Evolutionary conservation across 169 alveolate species (phyloP).

Genomic region (Prorocentrum cordatum): DNA sequence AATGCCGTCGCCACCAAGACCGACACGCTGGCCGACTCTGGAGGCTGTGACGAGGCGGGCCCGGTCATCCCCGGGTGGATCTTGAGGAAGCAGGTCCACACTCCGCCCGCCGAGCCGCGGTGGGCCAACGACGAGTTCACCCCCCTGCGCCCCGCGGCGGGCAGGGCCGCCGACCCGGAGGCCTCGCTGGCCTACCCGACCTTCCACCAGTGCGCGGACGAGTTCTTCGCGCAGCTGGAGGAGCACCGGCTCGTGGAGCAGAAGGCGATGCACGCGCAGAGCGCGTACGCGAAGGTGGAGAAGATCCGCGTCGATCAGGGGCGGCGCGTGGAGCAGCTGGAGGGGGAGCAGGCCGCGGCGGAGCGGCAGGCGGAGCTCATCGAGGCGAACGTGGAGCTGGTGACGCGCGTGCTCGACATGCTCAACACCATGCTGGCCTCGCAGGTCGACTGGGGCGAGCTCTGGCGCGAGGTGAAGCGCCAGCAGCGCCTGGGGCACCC

Average conservation of each 20-base stretch:
- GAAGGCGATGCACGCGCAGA: conserved; percentile 37
- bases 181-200: background rate
- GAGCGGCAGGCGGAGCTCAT: conserved; percentile 34
- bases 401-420: conserved; percentile 64
- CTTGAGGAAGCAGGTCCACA: conserved; percentile 8
- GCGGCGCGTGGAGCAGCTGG: conserved; percentile 64
- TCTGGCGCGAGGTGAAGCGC: conserved; percentile 57
- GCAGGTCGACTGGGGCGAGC: conserved; percentile 70
- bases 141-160: conserved; percentile 3
- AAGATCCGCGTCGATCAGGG: conserved; percentile 71
- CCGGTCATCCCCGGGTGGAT: conserved; percentile 55
- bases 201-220: conserved; percentile 71
- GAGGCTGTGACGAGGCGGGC: background rate
- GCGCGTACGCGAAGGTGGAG: conserved; percentile 43
- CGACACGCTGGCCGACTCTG: background rate
- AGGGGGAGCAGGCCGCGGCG: conserved; percentile 20
- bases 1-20: background rate
- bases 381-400: conserved; percentile 67
- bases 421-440: conserved; percentile 70
- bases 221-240: conserved; percentile 63
- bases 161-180: background rate
- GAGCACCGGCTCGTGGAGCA: conserved; percentile 38
- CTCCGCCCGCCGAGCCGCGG: background rate
- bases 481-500: conserved; percentile 73
- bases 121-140: conserved; percentile 46